Conservation (phyloP, 495 filamentous ascomycete genomes). For the Talaromyces trachyspermus region DNA sequence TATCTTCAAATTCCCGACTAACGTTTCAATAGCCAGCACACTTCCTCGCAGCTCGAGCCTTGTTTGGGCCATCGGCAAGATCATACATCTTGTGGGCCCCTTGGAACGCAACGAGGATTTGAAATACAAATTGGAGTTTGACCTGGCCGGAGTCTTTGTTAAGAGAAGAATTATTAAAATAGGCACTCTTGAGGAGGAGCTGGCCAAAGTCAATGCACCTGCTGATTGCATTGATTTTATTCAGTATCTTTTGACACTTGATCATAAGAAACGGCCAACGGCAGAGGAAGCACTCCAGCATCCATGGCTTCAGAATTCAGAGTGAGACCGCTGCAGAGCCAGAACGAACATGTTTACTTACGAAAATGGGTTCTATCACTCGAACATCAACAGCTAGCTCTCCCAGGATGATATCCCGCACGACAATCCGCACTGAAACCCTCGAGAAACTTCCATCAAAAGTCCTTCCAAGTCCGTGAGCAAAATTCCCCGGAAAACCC, state of each 20-base stretch:
- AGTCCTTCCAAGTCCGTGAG: no score
- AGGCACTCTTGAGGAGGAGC: background rate
- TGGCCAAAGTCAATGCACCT: background rate
- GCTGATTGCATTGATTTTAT: background rate
- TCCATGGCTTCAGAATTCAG: no score
- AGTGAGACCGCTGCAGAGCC: no score
- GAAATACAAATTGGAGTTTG: background rate
- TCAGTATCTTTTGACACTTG: background rate
- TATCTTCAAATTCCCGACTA: background rate
- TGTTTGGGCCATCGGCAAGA: background rate
- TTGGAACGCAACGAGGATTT: background rate
- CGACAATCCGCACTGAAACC: no score
- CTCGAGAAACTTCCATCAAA: no score
- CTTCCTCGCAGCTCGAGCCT: background rate
- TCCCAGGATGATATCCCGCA: no score
- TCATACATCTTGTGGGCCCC: background rate
- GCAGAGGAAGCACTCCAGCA: background rate
- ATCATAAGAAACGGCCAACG: background rate
- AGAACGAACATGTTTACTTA: no score
- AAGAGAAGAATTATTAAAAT: background rate
- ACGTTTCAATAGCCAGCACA: background rate
- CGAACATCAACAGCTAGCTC: no score
- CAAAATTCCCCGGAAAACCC: no score
- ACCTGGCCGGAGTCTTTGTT: background rate
- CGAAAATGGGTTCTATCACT: no score